phyloP scores from a whole-genome alignment of 2,329 filamentous ascomycete genomes.

The Triangularia verruculosa region DNA sequence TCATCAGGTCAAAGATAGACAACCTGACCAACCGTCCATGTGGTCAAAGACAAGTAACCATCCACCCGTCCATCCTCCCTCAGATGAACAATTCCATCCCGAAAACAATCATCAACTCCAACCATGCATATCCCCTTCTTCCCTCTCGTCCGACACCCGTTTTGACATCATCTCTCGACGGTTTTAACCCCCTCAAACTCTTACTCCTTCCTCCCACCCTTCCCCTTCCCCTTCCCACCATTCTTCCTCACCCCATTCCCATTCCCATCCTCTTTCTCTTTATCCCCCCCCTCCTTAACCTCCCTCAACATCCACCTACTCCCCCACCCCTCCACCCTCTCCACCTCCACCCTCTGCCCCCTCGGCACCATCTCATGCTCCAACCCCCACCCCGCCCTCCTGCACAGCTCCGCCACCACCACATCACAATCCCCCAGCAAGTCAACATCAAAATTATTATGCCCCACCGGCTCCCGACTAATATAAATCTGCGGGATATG shows the following conservation, averaged over 20 bases:
- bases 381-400: constrained; percentile 75
- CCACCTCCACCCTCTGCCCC: constrained; percentile 59
- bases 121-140: constrained; percentile 2
- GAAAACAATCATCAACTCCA: too few species aligned
- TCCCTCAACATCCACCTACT: constrained; percentile 45
- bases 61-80: too few species aligned
- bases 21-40: too few species aligned
- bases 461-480: constrained; percentile 75
- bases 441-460: constrained; percentile 95
- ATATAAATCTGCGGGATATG: constrained; percentile 88
- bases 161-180: too few species aligned
- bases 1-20: too few species aligned
- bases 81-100: too few species aligned
- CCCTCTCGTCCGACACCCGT: constrained; percentile 14
- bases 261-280: constrained; percentile 19
- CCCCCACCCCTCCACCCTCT: constrained; percentile 43
- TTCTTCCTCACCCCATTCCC: not conserved
- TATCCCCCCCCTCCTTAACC: constrained; percentile 21
- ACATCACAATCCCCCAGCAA: constrained; percentile 93
- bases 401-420: constrained; percentile 81
- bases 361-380: constrained; percentile 79
- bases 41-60: too few species aligned
- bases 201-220: not conserved
- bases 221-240: not conserved
- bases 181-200: constrained; percentile 5